Base-by-base conservation (phyloP, 139 green algal genomes). In the Coccomyxa sp. region DNA sequence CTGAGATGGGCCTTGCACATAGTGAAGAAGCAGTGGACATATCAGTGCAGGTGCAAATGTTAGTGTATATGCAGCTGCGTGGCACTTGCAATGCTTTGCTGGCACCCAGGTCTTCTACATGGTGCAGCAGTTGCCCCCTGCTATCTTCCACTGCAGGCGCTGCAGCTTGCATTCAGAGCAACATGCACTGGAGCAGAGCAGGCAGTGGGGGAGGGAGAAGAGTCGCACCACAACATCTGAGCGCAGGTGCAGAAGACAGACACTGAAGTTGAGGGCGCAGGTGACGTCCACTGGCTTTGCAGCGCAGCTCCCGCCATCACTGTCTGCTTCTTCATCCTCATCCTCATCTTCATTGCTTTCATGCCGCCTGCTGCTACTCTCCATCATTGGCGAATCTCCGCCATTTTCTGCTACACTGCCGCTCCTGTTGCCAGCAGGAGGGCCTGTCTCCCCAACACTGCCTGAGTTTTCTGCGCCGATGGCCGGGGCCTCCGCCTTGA, bases 251-350 rank as follows among this genome's bases (percentile, higher is more conserved):
- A 86, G 67, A 11, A 86, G 83, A 45, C 80, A 86, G 4, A 86
- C 30, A 57, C 83, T 86, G 58, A 86, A 86, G 45, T 86, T 86
- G 1, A 86, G 18, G 18, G 79, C 68, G 51, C 78, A 82, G 77
- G 83, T 68, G 18, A 83, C 58, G 51, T 86, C 83, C 45, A 79
- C 83, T n/a, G 67, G 83, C 79, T 63, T 83, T 0, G 13, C 60
- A 11, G 63, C 21, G 32, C n/a, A 30, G 63, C 14, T 76, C 38
- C 38, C 38, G 38, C 38, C 38, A 51, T 51, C 76, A 21, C 38
- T 30, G 11, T 77, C 32, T 13, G 13, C 10, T 45, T 30, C 30
- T 45, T 71, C 63, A 23, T 79, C 76, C 21, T 30, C 32, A 57
- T 59, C 60, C 31, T 79, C 31, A 79, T 79, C 67, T 77, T 38